phyloP scores from a whole-genome alignment of 331 rosid species.

The Saraca asoca region DNA sequence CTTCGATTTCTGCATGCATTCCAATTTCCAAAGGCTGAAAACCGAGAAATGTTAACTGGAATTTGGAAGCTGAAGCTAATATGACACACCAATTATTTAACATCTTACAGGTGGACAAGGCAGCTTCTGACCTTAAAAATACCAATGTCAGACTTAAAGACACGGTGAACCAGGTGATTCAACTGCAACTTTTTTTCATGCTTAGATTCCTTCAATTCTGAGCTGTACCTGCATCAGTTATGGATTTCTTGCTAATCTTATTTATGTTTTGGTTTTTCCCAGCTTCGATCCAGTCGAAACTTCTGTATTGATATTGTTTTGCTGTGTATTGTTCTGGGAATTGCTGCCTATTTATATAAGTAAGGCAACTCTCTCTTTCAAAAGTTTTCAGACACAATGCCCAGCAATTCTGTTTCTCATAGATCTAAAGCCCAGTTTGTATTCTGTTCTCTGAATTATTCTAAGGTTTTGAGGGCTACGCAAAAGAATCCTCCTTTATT shows the following conservation, averaged over 20 bases:
- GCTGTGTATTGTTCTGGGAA: constrained; percentile 87
- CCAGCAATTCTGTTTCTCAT: not conserved
- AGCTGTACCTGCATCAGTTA: not conserved
- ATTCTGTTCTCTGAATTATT: not conserved
- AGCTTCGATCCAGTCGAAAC: constrained; percentile 98
- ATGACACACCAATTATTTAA: constrained; percentile 25
- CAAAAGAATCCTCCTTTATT: too few relatives aligned
- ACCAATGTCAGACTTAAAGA: constrained; percentile 92
- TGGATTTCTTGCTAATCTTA: constrained; percentile 38
- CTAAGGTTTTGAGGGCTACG: not conserved
- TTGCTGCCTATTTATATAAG: constrained; percentile 98
- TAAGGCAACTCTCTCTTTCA: constrained; percentile 52
- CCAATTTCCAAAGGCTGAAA: constrained; percentile 6
- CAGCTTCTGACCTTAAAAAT: constrained; percentile 91
- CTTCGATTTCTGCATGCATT: constrained; percentile 1
- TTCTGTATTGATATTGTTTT: constrained; percentile 92
- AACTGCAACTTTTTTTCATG: constrained; percentile 14
- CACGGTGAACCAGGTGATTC: constrained; percentile 88
- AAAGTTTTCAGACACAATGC: not conserved
- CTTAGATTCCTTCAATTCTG: constrained; percentile 15
- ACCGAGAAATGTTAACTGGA: constrained; percentile 8
- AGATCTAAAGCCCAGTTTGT: not conserved
- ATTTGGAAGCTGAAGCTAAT: constrained; percentile 25
- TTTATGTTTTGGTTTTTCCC: constrained; percentile 42
- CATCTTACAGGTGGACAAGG: constrained; percentile 82